Evolutionary conservation across 441 rosid species (phyloP).

Genomic region (Syzygium malaccense): DNA sequence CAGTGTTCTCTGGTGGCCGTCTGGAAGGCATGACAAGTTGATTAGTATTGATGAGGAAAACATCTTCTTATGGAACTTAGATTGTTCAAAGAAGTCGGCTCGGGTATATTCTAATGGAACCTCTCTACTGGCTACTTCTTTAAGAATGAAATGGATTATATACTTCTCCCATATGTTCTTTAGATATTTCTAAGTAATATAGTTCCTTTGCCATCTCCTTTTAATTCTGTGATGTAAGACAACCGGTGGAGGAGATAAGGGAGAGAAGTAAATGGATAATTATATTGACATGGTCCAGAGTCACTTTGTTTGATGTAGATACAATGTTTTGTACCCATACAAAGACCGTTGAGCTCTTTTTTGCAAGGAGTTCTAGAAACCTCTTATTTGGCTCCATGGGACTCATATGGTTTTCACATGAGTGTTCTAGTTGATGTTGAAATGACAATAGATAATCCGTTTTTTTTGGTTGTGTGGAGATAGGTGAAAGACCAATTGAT

Average conservation of each 20-base stretch:
- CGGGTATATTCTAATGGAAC: conserved; percentile 35
- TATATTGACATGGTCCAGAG: background rate
- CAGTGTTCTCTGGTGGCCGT: conserved; percentile 89
- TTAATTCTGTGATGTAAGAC: background rate
- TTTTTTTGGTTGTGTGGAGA: background rate
- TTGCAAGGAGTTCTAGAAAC: background rate
- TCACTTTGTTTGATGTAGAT: background rate
- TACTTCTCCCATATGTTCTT: background rate
- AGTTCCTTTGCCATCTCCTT: background rate
- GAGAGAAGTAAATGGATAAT: background rate
- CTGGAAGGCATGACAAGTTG: conserved; percentile 83
- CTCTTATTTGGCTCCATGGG: background rate
- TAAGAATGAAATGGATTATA: background rate
- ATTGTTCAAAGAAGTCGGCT: conserved; percentile 64
- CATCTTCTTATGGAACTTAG: conserved; percentile 71
- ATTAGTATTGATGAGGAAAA: conserved; percentile 81
- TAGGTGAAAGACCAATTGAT: background rate
- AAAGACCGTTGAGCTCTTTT: background rate
- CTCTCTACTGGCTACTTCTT: background rate
- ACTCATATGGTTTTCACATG: background rate
- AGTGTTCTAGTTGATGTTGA: background rate
- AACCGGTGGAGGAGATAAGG: background rate
- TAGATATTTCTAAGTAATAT: background rate
- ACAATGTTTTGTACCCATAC: background rate
- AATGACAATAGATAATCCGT: background rate